Evolutionary conservation across 768 basidiomycete genomes (phyloP).

Genomic region (Roridomyces roridus): DNA sequence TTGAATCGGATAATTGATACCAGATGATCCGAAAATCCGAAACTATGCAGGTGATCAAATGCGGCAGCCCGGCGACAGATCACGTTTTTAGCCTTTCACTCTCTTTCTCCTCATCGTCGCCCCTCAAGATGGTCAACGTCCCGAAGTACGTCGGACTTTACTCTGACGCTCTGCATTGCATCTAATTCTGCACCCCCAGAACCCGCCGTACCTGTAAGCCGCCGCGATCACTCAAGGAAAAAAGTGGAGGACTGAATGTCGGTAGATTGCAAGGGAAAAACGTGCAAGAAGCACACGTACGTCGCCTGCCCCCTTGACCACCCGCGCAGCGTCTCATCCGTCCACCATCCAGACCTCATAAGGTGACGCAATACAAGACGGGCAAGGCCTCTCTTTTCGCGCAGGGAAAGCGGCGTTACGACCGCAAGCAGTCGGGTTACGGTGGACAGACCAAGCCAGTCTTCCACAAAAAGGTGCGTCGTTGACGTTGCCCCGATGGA

Average conservation of each 20-base stretch:
- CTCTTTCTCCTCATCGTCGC: constrained; percentile 42
- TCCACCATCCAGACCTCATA: constrained; percentile 90
- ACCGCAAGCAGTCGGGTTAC: constrained; percentile 98
- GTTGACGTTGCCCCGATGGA: not conserved
- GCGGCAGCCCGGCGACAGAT: not conserved
- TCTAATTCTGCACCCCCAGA: constrained; percentile 40
- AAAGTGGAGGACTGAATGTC: constrained; percentile 8
- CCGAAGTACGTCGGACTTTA: constrained; percentile 74
- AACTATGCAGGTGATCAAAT: no score
- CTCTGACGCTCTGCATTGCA: not conserved
- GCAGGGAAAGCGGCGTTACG: constrained; percentile 99
- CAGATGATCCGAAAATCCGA: no score
- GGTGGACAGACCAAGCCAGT: constrained; percentile 99
- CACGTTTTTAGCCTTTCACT: not conserved
- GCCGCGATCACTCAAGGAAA: not conserved
- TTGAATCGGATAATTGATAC: no score
- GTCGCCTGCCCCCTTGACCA: no score
- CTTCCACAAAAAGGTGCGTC: constrained; percentile 98
- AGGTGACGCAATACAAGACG: constrained; percentile 99
- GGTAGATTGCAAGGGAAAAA: constrained; percentile 93
- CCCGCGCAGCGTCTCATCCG: no score
- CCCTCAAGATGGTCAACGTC: constrained; percentile 86
- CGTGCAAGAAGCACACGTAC: constrained; percentile 97
- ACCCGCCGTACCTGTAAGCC: constrained; percentile 96
- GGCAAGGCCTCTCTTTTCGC: constrained; percentile 98